Base-by-base conservation (phyloP, 441 rosid genomes). In the Viola pubescens region DNA sequence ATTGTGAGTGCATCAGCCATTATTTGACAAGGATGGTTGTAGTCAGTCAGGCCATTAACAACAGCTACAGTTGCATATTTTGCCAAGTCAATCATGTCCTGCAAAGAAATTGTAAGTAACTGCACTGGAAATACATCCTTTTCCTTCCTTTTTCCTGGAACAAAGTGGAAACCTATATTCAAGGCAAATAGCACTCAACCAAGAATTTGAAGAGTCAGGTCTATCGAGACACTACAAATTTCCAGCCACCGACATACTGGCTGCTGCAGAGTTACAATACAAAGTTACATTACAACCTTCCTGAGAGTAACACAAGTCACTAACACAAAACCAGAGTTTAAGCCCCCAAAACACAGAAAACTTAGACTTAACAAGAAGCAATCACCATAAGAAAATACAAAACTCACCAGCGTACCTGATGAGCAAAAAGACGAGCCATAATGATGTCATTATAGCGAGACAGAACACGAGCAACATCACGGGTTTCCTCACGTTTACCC, bases 1-100 rank as follows among this genome's bases (percentile, higher is more conserved):
- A 94, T 90, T 40, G 99, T 90, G 72, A 94, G 97, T 47, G 99
- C 97, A 78, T 94, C 99, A 1, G 97, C 97, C 94, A 94, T 91
- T 63, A 94, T 87, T 84, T 94, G 97, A 78, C 94, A 85, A 64
- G 99, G 99, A 68, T 88, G 97, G 79, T 94, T 90, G 70, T 85
- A 89, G 70, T 90, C 96, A 37, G 97, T 86, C 76, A 90, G 72
- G 61, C 97, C 99, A 73, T 94, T 90, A 51, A 94, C 75, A 48
- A 90, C 88, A 9, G 99, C 95, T 48, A 88, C 95, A 68, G 76
- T 71, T 41, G 97, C 65, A 75, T 80, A 87, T 66, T 85, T 90
- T 56, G 97, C 97, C 71, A 94, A 77, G 77, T 94, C 94, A 70
- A 88, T 82, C 69, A 94, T 82, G 77, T 88, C 94, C 97, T 94